Base-by-base conservation (phyloP, 192 early-diverging fungal species). In the Phlyctochytrium bullatum region DNA sequence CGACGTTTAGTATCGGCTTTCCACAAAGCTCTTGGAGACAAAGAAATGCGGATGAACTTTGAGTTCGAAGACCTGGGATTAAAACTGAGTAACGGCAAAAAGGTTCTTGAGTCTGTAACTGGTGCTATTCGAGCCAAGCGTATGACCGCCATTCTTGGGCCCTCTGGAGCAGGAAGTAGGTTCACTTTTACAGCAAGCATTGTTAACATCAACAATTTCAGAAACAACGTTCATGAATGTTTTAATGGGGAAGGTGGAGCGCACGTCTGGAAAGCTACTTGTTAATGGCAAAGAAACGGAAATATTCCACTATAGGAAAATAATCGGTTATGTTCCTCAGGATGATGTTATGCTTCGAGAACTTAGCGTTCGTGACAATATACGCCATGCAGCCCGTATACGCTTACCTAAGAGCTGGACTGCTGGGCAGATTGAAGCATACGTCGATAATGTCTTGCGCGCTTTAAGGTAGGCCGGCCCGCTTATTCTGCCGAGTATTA, bases 301-400 rank as follows among this genome's bases (percentile, higher is more conserved):
- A 32, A 68, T 90, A 6, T 76, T 77, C 36, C 67, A 80, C 30
- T 90, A 86, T 65, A 65, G 76, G 28, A 90, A 89, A 68, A 62
- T 90, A 29, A 86, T 89, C 62, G 89, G 89, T 31, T 90, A 76
- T 72, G 89, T 90, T 0, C 87, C 88, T 0, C 89, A 90, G 67
- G 89, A 90, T 52, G 89, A 90, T 64, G 65, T 85, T 28, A 85
- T 85, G 83, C 64, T 86, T 52, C 68, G 86, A 10, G 88, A 90
- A 59, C 68, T 90, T 14, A 90, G 87, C 4, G 87, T 90, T 16
- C 85, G 86, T 35, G 89, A 93, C 71, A 83, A 88, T 6, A 52
- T 81, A 28, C 62, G 66, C 12, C 75, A 81, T 62, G 67, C 73
- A n/a, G 73, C 72, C 3, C 28, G 68, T 14, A 33, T 79, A 6